Evolutionary conservation across 768 basidiomycete species (phyloP), one percentile per base, ranked within the genome.

Genomic region (Fomitopsis serialis): DNA sequence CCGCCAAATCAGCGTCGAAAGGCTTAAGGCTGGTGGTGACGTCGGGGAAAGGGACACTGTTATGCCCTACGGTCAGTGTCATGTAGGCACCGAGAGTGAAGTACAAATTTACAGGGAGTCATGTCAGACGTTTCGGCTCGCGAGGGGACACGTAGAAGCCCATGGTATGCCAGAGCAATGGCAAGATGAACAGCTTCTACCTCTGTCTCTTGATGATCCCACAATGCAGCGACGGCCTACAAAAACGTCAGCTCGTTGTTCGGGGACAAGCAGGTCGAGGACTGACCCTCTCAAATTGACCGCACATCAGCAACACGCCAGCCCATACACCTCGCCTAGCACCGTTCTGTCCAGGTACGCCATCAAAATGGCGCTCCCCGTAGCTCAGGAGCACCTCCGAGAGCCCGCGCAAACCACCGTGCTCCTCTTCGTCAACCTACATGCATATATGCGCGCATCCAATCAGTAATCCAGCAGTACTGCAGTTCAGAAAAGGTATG

Each of bases 181-280:
- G 91, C 94, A 23, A 98, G 77, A 68, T 99, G 97, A 3, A 98
- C 89, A 0, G 93, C 95, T 65, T 98, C 97, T 17, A 94, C 81
- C 61, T 97, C 89, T 17, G 89, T 87, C 57, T 90, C 87, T 47
- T 81, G 79, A 59, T 90, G 87, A 43, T 93, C 88, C 82, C 92
- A 90, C 9, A 98, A 71, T 27, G 93, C 86, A 12, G 92, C 89
- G 12, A 97, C 85, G 44, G 96, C 92, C 94, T 96, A 52, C 1
- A 11, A 42, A 6, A 25, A 29, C 6, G 19, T 46, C 19, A 48
- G 10, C 29, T 11, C 29, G 11, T 32, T 32, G 29, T 11, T 34
- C 23, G 22, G 10, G 3, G 15, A 37, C 43, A 52, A 23, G 10
- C 4, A 9, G 1, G 2, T 19, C 71, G n/a, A n/a, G n/a, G n/a